Evolutionary conservation across 129 eudicot genomes (phyloP).

Genomic region (Calendula officinalis): DNA sequence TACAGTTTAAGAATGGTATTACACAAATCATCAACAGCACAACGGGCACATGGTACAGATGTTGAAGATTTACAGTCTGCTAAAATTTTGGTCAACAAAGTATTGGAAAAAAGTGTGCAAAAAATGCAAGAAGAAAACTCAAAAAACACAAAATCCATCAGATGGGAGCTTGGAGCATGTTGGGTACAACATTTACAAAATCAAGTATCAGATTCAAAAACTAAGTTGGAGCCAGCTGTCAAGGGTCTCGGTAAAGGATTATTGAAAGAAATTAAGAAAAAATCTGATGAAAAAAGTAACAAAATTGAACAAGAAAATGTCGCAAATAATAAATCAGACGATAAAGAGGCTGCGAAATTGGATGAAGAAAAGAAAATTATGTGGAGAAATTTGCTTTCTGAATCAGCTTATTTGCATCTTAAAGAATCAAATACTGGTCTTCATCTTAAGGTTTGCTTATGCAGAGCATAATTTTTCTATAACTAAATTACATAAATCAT

Average conservation of each 20-base stretch:
- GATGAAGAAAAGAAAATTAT: conserved; percentile 63
- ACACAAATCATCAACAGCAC: conserved; percentile 72
- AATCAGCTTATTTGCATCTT: conserved; percentile 78
- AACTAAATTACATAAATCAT: no score
- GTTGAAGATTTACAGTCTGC: conserved; percentile 48
- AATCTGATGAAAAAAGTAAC: conserved; percentile 50
- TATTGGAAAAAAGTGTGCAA: conserved; percentile 62
- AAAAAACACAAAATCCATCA: conserved; percentile 51
- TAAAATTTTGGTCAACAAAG: conserved; percentile 63
- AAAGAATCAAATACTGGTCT: conserved; percentile 96
- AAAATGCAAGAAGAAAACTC: conserved; percentile 56
- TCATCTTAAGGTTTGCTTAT: conserved; percentile 72
- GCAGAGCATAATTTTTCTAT: background rate
- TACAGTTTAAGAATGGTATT: conserved; percentile 75
- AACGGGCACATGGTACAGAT: conserved; percentile 47
- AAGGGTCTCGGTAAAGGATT: conserved; percentile 99
- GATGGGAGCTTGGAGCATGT: conserved; percentile 99
- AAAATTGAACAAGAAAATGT: conserved; percentile 51
- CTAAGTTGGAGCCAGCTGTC: conserved; percentile 80
- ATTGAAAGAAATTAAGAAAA: conserved; percentile 79
- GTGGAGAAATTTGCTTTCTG: conserved; percentile 71
- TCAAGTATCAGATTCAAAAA: conserved; percentile 70
- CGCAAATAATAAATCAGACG: conserved; percentile 41
- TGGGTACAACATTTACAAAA: conserved; percentile 99
- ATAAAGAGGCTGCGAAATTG: conserved; percentile 49